These are phyloP conservation scores for Sambucus nigra DNA, from an alignment of 129 eudicot genomes.

Conservation along the genomic window DNA sequence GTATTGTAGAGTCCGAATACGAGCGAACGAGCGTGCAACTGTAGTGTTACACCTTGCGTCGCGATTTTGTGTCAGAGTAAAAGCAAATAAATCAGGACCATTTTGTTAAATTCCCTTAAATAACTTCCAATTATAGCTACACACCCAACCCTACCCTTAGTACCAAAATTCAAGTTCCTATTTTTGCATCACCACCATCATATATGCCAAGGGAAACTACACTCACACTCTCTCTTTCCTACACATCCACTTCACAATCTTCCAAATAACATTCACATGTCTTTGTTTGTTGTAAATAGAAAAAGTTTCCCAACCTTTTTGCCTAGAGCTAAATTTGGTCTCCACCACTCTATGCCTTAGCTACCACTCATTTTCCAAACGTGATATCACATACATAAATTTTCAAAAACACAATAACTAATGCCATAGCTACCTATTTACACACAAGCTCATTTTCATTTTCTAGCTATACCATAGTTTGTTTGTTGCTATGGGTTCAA, in stretches of 20 bases:
- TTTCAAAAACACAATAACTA: background rate
- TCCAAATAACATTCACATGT: conserved; percentile 79
- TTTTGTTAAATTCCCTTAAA: too few relatives aligned
- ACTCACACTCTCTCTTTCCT: conserved; percentile 9
- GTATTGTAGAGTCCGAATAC: too few relatives aligned
- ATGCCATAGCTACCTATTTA: conserved; percentile 12
- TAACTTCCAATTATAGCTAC: too few relatives aligned
- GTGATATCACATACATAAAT: background rate
- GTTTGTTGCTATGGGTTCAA: conserved; percentile 28
- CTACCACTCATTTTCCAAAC: conserved; percentile 16
- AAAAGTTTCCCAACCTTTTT: conserved; percentile 18
- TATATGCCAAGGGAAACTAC: conserved; percentile 11
- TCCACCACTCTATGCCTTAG: conserved; percentile 10
- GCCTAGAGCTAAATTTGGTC: conserved; percentile 1
- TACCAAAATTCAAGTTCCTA: too few relatives aligned
- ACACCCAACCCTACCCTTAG: too few relatives aligned
- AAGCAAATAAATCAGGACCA: too few relatives aligned
- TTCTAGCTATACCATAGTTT: background rate
- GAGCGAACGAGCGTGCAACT: too few relatives aligned
- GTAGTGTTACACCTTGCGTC: too few relatives aligned
- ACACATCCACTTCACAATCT: conserved; percentile 18
- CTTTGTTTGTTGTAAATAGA: conserved; percentile 31
- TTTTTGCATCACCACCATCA: too few relatives aligned
- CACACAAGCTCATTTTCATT: conserved; percentile 4
- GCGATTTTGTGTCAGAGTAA: too few relatives aligned